Evolutionary conservation across 495 filamentous ascomycete species (phyloP), one percentile per base, ranked within the genome.

Genomic region (Hypoxylon lienhwacheense): DNA sequence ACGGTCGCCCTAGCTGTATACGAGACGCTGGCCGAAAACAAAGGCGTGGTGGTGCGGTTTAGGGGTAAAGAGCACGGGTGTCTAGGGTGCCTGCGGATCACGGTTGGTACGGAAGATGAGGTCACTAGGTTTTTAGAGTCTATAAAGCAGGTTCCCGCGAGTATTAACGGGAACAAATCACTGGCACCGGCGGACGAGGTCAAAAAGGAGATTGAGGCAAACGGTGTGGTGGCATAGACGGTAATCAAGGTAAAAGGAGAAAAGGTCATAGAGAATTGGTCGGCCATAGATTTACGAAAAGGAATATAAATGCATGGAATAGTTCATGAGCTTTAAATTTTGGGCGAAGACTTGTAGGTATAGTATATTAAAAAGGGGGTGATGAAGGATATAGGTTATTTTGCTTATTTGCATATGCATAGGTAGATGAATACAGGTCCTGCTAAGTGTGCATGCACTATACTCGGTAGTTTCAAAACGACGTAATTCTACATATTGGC

Each of bases 21-120:
- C 65, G 85, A 92, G 73, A 70, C 72, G 14, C 73, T 97, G 70
- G 93, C 95, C 0, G 91, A 96, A 77, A 85, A 82, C 33, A 84
- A 83, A 59, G 90, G 91, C 0, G 91, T 98, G 1, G 90, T 98
- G 20, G 95, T 98, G 7, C 75, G 93, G 48, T 98, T 97, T 68
- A 76, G 93, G 36, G 93, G 93, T 1, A 93, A 90, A 72, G 93
- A 98, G 77, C 70, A 84, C 22, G 93, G 91, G 4, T 98, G 93
- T 64, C 63, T 84, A 53, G 93, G 91, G 1, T 96, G 92, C 64
- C 68, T 98, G 64, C 78, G 93, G 31, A 86, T 98, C 55, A 97
- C 93, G 1, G 87, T 98, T 6, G 93, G 93, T 4, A 98, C 93
- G 4, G 87, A 91, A 66, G 70, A 79, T 10, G 93, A 98, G 72